Base-by-base conservation (phyloP, 208 protist genomes). In the Trypanosomatidae sp. region DNA sequence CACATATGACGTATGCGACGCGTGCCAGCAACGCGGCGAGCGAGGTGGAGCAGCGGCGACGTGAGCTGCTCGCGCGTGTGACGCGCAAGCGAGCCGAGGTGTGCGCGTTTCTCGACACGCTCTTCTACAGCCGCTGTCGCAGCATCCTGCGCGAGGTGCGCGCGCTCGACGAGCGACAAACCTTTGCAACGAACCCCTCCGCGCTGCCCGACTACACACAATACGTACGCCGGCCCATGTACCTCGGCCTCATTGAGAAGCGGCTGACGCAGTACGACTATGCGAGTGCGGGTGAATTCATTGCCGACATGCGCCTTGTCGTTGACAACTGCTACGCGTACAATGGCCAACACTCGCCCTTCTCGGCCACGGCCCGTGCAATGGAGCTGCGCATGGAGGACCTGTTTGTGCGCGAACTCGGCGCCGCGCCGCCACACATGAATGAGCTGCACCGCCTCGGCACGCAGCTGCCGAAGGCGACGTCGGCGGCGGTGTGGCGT, bases 381-480 rank as follows among this genome's bases (percentile, higher is more conserved):
- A 55, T 87, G 38, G 78, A 92, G 56, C 18, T 87, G 6, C 35
- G 41, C 4, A 92, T 92, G 76, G 78, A 92, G 59, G 73, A 86
- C 22, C 54, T 68, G 37, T 92, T 92, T 41, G 67, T 92, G 16
- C 70, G 54, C 18, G 63, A 82, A 49, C 66, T 88, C 6, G 52
- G 64, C 10, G 48, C 71, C 7, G 41, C 61, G 6, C 73, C 76
- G 4, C 68, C 67, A 10, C 55, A 47, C 33, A 49, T 53, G 25
- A 53, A 40, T 4, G 61, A 74, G 8, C 65, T 83, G 16, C 48
- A 55, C 6, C 49, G 41, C 28, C 59, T 73, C n/a, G 70, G 53
- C 21, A 54, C 42, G 8, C 23, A 43, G 16, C 11, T 71, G 20
- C 22, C 30, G n/a, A 42, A 58, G 37, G 52, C 61, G 25, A 64